Conservation (phyloP, 2,329 filamentous ascomycete species). For the Aspergillus amoenus region DNA sequence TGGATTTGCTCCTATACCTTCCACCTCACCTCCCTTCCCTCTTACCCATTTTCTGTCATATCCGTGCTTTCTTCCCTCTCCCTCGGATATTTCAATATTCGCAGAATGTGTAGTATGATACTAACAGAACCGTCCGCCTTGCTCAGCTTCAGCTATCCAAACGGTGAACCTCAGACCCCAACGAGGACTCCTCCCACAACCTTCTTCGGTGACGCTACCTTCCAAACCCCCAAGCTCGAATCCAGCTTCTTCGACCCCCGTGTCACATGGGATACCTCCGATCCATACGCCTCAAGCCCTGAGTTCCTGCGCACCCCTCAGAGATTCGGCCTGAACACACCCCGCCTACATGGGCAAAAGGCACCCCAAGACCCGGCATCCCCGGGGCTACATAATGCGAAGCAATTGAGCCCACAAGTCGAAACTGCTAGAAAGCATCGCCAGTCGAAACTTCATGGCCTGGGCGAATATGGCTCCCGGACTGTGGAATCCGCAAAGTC, state of each 20-base stretch:
- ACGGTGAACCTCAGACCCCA: slow-evolving; percentile 48
- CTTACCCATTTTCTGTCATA: not conserved
- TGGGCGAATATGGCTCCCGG: slow-evolving; percentile 32
- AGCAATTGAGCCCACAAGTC: slow-evolving; percentile 28
- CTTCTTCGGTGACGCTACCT: slow-evolving; percentile 39
- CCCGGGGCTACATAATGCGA: slow-evolving; percentile 18
- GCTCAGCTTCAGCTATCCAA: slow-evolving; percentile 47
- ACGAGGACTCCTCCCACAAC: slow-evolving; percentile 45
- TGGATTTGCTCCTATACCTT: slow-evolving; percentile 11
- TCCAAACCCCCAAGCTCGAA: slow-evolving; percentile 48
- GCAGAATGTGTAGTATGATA: slow-evolving; percentile 24
- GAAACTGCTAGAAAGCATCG: slow-evolving; percentile 36
- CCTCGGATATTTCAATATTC: not conserved
- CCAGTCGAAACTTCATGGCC: slow-evolving; percentile 26
- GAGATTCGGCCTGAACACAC: slow-evolving; percentile 36
- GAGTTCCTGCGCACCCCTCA: slow-evolving; percentile 46
- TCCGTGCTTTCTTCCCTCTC: not conserved
- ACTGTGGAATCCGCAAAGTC: slow-evolving; percentile 40
- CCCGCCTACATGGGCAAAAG: slow-evolving; percentile 18
- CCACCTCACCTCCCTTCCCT: not conserved
- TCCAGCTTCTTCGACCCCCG: slow-evolving; percentile 48
- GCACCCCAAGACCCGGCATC: slow-evolving; percentile 2
- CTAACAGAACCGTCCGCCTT: slow-evolving; percentile 33
- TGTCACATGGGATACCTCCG: slow-evolving; percentile 48
- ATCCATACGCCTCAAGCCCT: slow-evolving; percentile 48